Evolutionary conservation across 1,284 basidiomycete genomes (phyloP), one percentile per base, ranked within the genome.

Genomic region (Lentinula novae-zelandiae): DNA sequence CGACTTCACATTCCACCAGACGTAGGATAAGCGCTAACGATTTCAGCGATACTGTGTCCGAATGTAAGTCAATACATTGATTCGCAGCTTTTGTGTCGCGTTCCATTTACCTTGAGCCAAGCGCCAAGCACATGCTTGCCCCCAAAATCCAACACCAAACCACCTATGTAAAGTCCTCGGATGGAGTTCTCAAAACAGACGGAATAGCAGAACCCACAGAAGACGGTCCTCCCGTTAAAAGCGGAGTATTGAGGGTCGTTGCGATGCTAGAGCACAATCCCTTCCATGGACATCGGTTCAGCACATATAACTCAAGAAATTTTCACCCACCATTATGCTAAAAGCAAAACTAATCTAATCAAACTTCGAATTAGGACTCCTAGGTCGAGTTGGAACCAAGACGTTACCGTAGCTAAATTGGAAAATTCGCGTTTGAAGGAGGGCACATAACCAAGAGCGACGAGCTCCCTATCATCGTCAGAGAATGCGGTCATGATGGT

Each of bases 61-160:
- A 15, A 10, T 46, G 17, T 38, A 38, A 38, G 10, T 15, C 20
- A 20, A 13, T 9, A 44, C 17, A 15, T 44, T 15, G 2, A 9
- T 39, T 15, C 15, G 38, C 15, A 13, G n/a, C 42, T n/a, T 44
- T 17, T 5, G 42, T 15, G 13, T 7, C 15, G 13, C n/a, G 42
- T n/a, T 7, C 8, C 44, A 17, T 15, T 46, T 46, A 46, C 44
- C 44, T 89, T 10, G 88, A 77, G 39, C 88, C 87, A 20, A 93
- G 78, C 1, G 89, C 89, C 67, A 92, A 84, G 73, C 89, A 92
- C 83, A 91, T 90, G 36, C 66, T 72, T 1, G 87, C 81, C n/a
- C 91, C 90, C 3, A 89, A 72, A 64, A 90, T 85, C 91, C 92
- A 93, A 68, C 89, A 92, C 91, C 91, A 92, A 2, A 85, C 84